Evolutionary conservation across 2,329 filamentous ascomycete genomes (phyloP).

Genomic region (Intubia oerlemansii): DNA sequence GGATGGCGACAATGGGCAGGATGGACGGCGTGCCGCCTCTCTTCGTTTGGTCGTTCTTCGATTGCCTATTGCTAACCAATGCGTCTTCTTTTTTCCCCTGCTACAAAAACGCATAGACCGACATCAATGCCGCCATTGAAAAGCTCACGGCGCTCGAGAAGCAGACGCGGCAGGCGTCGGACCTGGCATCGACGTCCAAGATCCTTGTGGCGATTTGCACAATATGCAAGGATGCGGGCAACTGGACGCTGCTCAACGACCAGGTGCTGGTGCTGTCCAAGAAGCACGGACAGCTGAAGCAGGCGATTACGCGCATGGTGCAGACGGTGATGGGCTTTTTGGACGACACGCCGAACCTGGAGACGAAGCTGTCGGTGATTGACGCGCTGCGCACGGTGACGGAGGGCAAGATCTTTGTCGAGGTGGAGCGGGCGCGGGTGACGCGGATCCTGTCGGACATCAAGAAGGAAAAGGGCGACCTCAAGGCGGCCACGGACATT

Average conservation of each 20-base stretch:
- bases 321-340: conserved; percentile 88
- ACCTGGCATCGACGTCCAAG: conserved; percentile 85
- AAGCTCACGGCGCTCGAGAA: conserved; percentile 87
- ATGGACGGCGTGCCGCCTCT: too few relatives aligned
- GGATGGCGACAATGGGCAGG: background rate
- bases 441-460: conserved; percentile 92
- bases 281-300: conserved; percentile 99
- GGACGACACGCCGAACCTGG: conserved; percentile 62
- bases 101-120: conserved; percentile 27
- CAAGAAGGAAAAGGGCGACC: conserved; percentile 87
- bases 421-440: conserved; percentile 89
- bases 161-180: conserved; percentile 92
- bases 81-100: too few relatives aligned
- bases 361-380: conserved; percentile 82
- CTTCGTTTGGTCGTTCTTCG: too few relatives aligned
- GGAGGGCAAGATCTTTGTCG: conserved; percentile 98
- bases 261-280: conserved; percentile 91
- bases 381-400: conserved; percentile 91
- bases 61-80: too few relatives aligned
- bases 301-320: conserved; percentile 97
- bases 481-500: conserved; percentile 76
- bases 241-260: conserved; percentile 92
- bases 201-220: conserved; percentile 76
- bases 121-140: conserved; percentile 75
- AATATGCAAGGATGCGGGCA: conserved; percentile 76